phyloP scores from a whole-genome alignment of 441 rosid species.

The Lepidium campestre region DNA sequence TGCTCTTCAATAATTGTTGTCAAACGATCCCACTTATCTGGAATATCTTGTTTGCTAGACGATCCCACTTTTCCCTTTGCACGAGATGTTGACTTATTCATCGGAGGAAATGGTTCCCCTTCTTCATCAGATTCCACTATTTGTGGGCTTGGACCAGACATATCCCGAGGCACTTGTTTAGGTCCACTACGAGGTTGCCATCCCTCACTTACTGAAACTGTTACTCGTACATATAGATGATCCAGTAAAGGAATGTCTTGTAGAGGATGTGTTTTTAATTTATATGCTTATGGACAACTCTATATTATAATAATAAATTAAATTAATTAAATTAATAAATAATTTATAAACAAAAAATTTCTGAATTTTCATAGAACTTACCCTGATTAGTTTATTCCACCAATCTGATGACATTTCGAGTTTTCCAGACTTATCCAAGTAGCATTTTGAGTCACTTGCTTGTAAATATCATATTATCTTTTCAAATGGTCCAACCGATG shows the following conservation, averaged over 20 bases:
- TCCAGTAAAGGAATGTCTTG: neutral
- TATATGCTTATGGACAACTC: neutral
- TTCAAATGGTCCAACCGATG: neutral
- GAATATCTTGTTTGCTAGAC: neutral
- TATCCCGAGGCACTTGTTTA: neutral
- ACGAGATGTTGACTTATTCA: neutral
- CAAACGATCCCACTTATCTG: neutral
- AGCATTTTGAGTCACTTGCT: neutral
- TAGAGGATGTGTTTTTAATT: neutral
- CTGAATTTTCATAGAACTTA: neutral
- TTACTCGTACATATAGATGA: neutral
- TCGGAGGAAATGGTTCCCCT: neutral
- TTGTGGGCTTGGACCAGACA: neutral
- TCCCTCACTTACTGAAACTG: neutral
- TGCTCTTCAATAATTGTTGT: neutral
- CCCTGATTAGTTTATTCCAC: neutral
- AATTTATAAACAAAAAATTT: too few relatives aligned
- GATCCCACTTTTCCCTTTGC: neutral
- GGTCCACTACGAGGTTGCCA: neutral
- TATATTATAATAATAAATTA: too few relatives aligned
- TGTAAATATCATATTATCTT: neutral
- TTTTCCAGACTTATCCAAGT: neutral
- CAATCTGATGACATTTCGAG: neutral
- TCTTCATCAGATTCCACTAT: neutral
- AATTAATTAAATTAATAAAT: too few relatives aligned